These are phyloP conservation scores for Jaltomata sinuosa DNA, from an alignment of 257 asterid genomes.

Conservation along the genomic window DNA sequence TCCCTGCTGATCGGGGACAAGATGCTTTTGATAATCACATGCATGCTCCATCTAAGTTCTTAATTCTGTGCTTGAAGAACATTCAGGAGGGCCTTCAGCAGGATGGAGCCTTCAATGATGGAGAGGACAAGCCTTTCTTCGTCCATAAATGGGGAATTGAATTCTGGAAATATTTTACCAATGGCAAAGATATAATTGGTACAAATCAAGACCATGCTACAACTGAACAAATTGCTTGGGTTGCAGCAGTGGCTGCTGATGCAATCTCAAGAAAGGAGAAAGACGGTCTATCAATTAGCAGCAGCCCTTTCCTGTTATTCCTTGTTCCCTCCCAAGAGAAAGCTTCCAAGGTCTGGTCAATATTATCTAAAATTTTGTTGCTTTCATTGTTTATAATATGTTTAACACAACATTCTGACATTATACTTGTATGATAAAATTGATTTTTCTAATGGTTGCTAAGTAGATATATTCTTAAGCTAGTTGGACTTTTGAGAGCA, in stretches of 20 bases:
- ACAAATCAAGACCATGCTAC: constrained; percentile 36
- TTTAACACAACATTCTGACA: not conserved
- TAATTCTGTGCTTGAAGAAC: constrained; percentile 54
- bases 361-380: not conserved
- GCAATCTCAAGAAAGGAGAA: constrained; percentile 63
- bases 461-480: not conserved
- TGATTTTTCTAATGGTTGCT: not conserved
- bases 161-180: constrained; percentile 59
- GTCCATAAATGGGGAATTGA: constrained; percentile 67
- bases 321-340: constrained; percentile 78
- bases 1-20: constrained; percentile 8
- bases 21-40: too few species aligned
- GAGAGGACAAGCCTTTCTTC: constrained; percentile 36
- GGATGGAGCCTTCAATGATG: constrained; percentile 21
- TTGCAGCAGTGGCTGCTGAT: constrained; percentile 79
- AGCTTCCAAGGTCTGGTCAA: constrained; percentile 54
- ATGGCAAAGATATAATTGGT: constrained; percentile 64
- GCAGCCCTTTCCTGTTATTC: constrained; percentile 68
- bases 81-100: constrained; percentile 39
- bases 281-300: constrained; percentile 43
- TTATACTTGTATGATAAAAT: not conserved
- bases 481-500: not conserved
- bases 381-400: not conserved
- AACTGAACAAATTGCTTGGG: constrained; percentile 75
- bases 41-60: constrained; percentile 58